Base-by-base conservation (phyloP, 345 rosid genomes). In the Corchorus olitorius region DNA sequence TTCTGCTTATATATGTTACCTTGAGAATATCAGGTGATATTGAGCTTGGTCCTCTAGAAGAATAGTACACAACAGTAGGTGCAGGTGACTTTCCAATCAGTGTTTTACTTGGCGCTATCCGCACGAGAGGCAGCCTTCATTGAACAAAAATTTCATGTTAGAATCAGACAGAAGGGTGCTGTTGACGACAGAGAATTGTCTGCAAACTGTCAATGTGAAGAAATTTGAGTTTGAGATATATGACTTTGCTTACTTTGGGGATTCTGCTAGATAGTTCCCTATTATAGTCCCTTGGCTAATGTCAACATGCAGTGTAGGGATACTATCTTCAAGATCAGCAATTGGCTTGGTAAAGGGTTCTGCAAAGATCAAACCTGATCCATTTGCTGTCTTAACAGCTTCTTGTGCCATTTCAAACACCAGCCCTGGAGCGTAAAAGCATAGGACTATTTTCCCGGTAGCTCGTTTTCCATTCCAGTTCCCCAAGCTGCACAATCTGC, bases 21-120 rank as follows among this genome's bases (percentile, higher is more conserved):
- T 93, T 91, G 77, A 93, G 91, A 80, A 93, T 81, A 72, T 89
- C 88, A 19, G 90, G 91, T 65, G 89, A 76, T 55, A 87, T 76
- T 8, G 92, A 83, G 75, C 88, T 93, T 41, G 97, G 96, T 22
- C 96, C 96, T 79, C 91, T 83, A 11, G 94, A 91, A 16, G 96
- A 91, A 80, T 88, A 93, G 41, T 12, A 17, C 3, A 93, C 93
- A 66, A 91, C 86, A 15, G 88, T 67, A 13, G 97, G 94, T 22
- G 96, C 89, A 50, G 88, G 85, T 46, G 75, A 75, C 78, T 83
- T 81, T 52, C 93, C 88, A 4, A 91, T 75, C 7, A 74, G 77
- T n/a, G 84, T 90, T 82, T 77, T 81, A 81, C 86, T 84, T 3
- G 87, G 88, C 72, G 59, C 74, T 77, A 89, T 80, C 59, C 62